These are phyloP conservation scores for Brettanomyces custersianus DNA, from an alignment of 805 yeast species.

Conservation along the genomic window DNA sequence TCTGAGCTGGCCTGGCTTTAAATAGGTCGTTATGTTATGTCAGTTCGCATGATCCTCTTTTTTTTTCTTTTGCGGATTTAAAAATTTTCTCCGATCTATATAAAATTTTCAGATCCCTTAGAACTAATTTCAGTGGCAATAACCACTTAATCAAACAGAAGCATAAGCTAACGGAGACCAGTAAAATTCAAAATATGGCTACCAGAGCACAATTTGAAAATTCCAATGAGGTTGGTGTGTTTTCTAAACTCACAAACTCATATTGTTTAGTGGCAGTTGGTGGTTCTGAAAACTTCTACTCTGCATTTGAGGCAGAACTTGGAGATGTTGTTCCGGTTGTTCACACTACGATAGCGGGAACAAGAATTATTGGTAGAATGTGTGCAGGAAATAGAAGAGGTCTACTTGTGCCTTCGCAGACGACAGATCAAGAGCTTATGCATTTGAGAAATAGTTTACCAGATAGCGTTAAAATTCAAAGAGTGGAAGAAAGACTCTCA, in stretches of 20 bases:
- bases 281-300: slow-evolving; percentile 75
- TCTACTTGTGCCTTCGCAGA: slow-evolving; percentile 90
- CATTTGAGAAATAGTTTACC: slow-evolving; percentile 95
- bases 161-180: not conserved
- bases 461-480: slow-evolving; percentile 88
- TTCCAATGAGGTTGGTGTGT: slow-evolving; percentile 88
- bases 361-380: slow-evolving; percentile 96
- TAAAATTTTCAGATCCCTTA: not conserved
- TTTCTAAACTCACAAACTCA: slow-evolving; percentile 89
- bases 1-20: too few species aligned
- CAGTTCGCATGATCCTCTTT: too few species aligned
- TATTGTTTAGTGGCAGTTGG: slow-evolving; percentile 96
- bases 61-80: too few species aligned
- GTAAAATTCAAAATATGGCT: too few species aligned
- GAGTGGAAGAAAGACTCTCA: slow-evolving; percentile 95
- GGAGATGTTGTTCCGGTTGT: slow-evolving; percentile 96
- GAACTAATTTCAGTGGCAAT: not conserved
- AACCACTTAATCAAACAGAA: not conserved
- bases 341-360: slow-evolving; percentile 96
- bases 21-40: too few species aligned
- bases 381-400: slow-evolving; percentile 99
- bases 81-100: too few species aligned
- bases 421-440: slow-evolving; percentile 97
- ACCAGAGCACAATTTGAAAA: slow-evolving; percentile 70
- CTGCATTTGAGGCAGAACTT: slow-evolving; percentile 95